Evolutionary conservation across 495 filamentous ascomycete species (phyloP), one percentile per base, ranked within the genome.

Genomic region (Aspergillus sparsus): DNA sequence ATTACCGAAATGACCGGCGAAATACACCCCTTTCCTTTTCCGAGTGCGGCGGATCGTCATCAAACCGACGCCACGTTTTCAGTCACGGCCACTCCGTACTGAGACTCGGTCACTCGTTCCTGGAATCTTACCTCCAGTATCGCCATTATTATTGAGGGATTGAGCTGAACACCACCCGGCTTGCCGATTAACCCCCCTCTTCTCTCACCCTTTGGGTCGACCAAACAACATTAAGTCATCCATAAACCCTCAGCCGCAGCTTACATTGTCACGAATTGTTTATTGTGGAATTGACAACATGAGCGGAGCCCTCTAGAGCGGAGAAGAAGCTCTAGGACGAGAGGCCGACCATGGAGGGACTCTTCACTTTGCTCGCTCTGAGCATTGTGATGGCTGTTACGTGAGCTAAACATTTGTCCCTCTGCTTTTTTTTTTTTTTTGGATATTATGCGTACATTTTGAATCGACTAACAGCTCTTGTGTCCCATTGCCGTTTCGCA

Each of bases 371-470:
- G 78, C 84, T 97, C 76, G 83, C 82, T 39, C 79, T 96, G 80
- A 87, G 89, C 83, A 82, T 89, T 69, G 87, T 97, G 66, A 98
- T 98, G 94, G 92, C 92, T 64, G 78, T 92, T 69, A 92, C 94
- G 94, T 97, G 84, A 75, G 87, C 80, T 31, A 27, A 27, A 27
- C n/a, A 27, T 27, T 3, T 27, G 21, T 27, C 21, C 44, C 10
- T 47, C 32, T n/a, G n/a, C n/a, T n/a, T 51, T 34, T 6, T 7
- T 5, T 7, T 34, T 34, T 16, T 47, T 3, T 1, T 9, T 11
- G 49, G 27, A 33, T 41, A n/a, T 49, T n/a, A 2, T 21, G 31
- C 12, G 21, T 12, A 3, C 44, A 2, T 31, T 37, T 32, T 34
- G 9, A n/a, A 41, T 31, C 36, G 68, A 63, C 64, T 46, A 56